Conservation (phyloP, 495 filamentous ascomycete species). For the Lasiosphaeris hirsuta region DNA sequence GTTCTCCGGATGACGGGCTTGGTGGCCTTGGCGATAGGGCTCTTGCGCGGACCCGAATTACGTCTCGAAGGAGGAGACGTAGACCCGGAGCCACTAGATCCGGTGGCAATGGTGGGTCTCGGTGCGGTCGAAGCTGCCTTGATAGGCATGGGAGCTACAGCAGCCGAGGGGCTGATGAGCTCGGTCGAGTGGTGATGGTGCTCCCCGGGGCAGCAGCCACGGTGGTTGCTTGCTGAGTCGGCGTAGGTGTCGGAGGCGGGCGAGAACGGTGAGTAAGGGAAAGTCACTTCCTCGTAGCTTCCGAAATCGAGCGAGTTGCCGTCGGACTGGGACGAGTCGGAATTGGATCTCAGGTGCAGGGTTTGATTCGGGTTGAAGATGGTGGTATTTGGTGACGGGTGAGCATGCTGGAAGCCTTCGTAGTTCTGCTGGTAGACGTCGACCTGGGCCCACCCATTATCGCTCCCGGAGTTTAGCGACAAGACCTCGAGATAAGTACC, state of each 20-base stretch:
- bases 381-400: slow-evolving; percentile 51
- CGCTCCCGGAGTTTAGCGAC: slow-evolving; percentile 74
- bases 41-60: slow-evolving; percentile 66
- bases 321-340: slow-evolving; percentile 78
- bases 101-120: slow-evolving; percentile 53
- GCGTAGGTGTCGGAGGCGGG: slow-evolving; percentile 61
- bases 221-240: slow-evolving; percentile 44
- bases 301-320: slow-evolving; percentile 59
- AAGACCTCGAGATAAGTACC: slow-evolving; percentile 79
- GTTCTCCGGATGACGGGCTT: slow-evolving; percentile 77
- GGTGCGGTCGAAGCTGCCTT: slow-evolving; percentile 60
- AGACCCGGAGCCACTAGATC: slow-evolving; percentile 54
- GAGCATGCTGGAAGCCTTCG: slow-evolving; percentile 46
- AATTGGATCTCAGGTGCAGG: slow-evolving; percentile 77
- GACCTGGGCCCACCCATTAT: slow-evolving; percentile 78
- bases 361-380: slow-evolving; percentile 87
- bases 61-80: slow-evolving; percentile 61
- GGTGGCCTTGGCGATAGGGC: slow-evolving; percentile 71
- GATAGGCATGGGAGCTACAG: slow-evolving; percentile 65
- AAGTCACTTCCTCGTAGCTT: slow-evolving; percentile 78
- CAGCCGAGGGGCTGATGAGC: slow-evolving; percentile 63
- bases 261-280: slow-evolving; percentile 67
- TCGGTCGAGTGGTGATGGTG: slow-evolving; percentile 48
- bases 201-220: slow-evolving; percentile 49
- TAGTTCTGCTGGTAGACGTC: slow-evolving; percentile 51